Evolutionary conservation across 805 yeast genomes (phyloP), one percentile per base, ranked within the genome.

Genomic region (Ogataea neopini): DNA sequence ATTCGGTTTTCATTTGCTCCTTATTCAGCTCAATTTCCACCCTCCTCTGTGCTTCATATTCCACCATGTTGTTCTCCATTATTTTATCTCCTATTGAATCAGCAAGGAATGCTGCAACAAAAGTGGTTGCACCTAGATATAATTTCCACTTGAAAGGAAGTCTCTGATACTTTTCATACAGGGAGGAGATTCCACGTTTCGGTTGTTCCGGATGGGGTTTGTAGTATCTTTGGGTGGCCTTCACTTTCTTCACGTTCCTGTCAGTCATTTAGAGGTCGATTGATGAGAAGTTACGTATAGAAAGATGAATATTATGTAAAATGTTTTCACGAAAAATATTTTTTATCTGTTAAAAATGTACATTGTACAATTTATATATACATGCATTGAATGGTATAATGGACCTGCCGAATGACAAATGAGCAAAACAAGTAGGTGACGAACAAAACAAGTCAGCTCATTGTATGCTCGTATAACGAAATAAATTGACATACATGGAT

Each of bases 91-190:
- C 49, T 6, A 67, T 25, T 4, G 63, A 57, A 47, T 66, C 70
- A 0, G 69, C 69, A 1, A 66, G 15, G 41, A 45, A 59, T 2
- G 68, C 68, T 10, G 61, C 63, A 4, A 52, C 56, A 23, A 66
- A 63, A 11, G 71, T 66, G 2, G 67, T 54, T 2, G 56, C 32
- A 42, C 71, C 67, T 11, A 68, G 29, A 40, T 66, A 68, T 5
- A 68, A 11, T 39, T 66, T 63, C 57, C 64, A 61, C 40, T 49
- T 55, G 19, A 62, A 40, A 1, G 70, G 64, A 20, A 67, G 41
- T 3, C 45, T 45, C 38, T 49, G 58, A 45, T 66, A 67, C 29
- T 32, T 47, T 8, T 32, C 37, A 43, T 45, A 44, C 43, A 50
- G 26, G 18, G 37, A 19, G 11, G 43, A 34, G 15, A 40, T 26